These are phyloP conservation scores for Candida nonsorbophila DNA, from an alignment of 805 yeast genomes.

Conservation along the genomic window DNA sequence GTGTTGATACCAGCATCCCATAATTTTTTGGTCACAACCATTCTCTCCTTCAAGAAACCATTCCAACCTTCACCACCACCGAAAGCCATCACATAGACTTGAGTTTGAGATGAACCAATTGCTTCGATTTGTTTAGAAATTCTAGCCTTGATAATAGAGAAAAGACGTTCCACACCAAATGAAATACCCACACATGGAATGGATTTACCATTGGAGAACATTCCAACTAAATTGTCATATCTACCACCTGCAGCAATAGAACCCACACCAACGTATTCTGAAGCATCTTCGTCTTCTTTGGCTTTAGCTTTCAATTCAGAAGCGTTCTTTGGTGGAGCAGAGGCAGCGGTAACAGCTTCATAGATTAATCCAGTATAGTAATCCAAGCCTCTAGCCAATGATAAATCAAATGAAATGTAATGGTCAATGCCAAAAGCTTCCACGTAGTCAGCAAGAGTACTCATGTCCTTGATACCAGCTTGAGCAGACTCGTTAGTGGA, in stretches of 20 bases:
- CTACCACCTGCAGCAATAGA: constrained; percentile 99
- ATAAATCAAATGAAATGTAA: constrained; percentile 79
- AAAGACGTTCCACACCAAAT: constrained; percentile 93
- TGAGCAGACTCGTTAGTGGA: constrained; percentile 66
- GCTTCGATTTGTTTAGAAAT: constrained; percentile 51
- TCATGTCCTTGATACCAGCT: constrained; percentile 79
- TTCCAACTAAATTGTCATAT: constrained; percentile 92
- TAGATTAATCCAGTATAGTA: constrained; percentile 96
- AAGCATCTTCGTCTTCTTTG: constrained; percentile 64
- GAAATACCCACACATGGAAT: constrained; percentile 98
- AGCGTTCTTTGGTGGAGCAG: constrained; percentile 91
- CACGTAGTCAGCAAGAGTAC: constrained; percentile 64
- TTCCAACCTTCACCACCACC: constrained; percentile 98
- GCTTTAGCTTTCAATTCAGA: constrained; percentile 53
- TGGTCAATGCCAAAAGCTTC: constrained; percentile 75
- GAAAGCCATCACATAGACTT: constrained; percentile 94
- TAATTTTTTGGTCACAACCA: constrained; percentile 73
- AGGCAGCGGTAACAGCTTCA: constrained; percentile 91
- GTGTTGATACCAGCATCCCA: constrained; percentile 90
- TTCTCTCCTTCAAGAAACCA: constrained; percentile 89
- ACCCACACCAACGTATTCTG: constrained; percentile 96
- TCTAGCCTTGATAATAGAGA: constrained; percentile 82
- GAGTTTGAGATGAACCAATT: constrained; percentile 81
- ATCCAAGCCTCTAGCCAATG: constrained; percentile 95
- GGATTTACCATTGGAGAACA: constrained; percentile 89